Percentiles rank a stretch among this genome's conserved stretches.
Conservation (phyloP, 2,329 filamentous ascomycete genomes). For the Leptographium procerum region DNA sequence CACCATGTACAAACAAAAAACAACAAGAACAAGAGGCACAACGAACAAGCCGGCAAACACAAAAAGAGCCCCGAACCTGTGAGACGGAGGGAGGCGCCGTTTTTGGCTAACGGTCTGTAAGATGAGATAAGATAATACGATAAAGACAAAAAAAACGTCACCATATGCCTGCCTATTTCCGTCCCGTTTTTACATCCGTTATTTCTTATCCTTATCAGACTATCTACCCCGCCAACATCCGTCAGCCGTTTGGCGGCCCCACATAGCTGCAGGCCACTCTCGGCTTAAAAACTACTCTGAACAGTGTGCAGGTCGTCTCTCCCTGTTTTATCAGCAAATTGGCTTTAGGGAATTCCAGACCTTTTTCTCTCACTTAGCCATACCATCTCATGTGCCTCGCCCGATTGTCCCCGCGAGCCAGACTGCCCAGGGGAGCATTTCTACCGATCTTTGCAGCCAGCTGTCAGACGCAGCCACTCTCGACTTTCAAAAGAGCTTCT, state of each 20-base stretch:
- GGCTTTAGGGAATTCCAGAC: neutral
- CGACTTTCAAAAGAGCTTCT: neutral
- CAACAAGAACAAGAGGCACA: too few relatives aligned
- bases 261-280: neutral
- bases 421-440: neutral
- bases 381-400: neutral
- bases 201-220: neutral
- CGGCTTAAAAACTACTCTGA: neutral
- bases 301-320: neutral
- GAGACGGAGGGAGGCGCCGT: too few relatives aligned
- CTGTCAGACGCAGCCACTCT: neutral
- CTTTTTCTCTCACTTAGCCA: neutral
- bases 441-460: neutral
- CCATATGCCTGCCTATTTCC: neutral
- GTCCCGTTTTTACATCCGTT: neutral
- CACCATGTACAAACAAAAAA: neutral
- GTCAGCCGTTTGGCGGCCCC: too few relatives aligned
- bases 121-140: neutral
- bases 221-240: neutral
- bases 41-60: neutral
- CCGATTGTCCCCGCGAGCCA: neutral
- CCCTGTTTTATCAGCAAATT: too few relatives aligned
- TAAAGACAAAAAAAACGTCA: too few relatives aligned
- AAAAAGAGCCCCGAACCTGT: too few relatives aligned
- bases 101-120: neutral